phyloP scores from a whole-genome alignment of 352 stramenopile species.

The Aphanomyces astaci region DNA sequence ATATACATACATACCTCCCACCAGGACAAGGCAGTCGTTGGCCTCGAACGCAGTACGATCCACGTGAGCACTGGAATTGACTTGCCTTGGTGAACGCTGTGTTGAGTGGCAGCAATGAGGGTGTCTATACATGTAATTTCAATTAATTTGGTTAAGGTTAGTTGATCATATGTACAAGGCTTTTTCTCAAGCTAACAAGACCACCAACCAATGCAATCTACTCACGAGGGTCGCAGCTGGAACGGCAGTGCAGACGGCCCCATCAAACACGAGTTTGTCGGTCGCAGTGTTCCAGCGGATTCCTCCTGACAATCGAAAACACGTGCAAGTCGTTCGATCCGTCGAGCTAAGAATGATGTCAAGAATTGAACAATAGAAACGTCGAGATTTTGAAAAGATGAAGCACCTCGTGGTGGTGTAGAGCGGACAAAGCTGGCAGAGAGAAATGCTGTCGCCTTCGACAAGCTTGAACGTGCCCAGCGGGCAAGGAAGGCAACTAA shows the following conservation, averaged over 20 bases:
- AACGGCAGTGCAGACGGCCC: neutral
- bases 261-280: conserved; percentile 36
- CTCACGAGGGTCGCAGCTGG: neutral
- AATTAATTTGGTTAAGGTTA: no score
- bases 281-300: conserved; percentile 28
- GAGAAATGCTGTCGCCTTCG: conserved; percentile 34
- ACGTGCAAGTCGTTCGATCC: conserved; percentile 51
- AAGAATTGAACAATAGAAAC: no score
- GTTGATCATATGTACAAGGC: no score
- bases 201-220: no score
- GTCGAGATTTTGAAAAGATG: no score
- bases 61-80: conserved; percentile 28
- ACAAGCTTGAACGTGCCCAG: conserved; percentile 58
- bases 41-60: conserved; percentile 21
- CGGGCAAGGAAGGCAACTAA: conserved; percentile 50
- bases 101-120: conserved; percentile 11
- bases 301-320: conserved; percentile 50
- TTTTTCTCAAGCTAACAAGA: no score
- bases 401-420: conserved; percentile 33
- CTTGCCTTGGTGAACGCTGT: conserved; percentile 8
- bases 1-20: conserved; percentile 24
- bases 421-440: conserved; percentile 45
- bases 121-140: no score
- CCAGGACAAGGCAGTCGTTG: conserved; percentile 12
- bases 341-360: conserved; percentile 25